Conservation (phyloP, 225 moss, liverwort and hornwort species). For the Antitrichia curtipendula region DNA sequence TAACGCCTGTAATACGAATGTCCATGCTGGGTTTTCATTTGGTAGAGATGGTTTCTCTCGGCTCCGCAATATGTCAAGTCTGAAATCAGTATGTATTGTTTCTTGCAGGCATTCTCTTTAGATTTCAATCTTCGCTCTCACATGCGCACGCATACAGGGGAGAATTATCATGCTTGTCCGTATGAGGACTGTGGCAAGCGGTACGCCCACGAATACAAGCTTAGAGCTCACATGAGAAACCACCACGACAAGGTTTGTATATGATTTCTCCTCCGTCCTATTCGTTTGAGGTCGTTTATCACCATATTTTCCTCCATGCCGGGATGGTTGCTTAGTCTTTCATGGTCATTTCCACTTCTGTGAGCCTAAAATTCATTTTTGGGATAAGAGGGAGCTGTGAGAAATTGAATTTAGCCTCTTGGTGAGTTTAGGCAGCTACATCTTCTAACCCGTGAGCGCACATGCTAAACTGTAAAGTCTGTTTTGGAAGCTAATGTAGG, state of each 20-base stretch:
- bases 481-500: background rate
- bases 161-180: slow-evolving; percentile 94
- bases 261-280: background rate
- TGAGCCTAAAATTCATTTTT: background rate
- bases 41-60: background rate
- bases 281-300: background rate
- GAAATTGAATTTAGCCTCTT: background rate
- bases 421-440: background rate
- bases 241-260: slow-evolving; percentile 86
- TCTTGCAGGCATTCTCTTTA: slow-evolving; percentile 84
- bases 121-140: slow-evolving; percentile 97
- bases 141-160: slow-evolving; percentile 96
- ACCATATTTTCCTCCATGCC: background rate
- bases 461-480: background rate
- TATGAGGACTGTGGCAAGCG: slow-evolving; percentile 93
- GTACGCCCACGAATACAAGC: slow-evolving; percentile 97
- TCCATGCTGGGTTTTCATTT: background rate
- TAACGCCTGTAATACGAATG: background rate
- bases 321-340: background rate
- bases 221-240: slow-evolving; percentile 80
- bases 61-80: background rate
- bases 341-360: background rate
- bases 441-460: background rate
- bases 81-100: background rate
- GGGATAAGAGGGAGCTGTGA: background rate